Evolutionary conservation across 2,329 filamentous ascomycete genomes (phyloP), one percentile per base, ranked within the genome.

Genomic region (Teratosphaeria viscida): DNA sequence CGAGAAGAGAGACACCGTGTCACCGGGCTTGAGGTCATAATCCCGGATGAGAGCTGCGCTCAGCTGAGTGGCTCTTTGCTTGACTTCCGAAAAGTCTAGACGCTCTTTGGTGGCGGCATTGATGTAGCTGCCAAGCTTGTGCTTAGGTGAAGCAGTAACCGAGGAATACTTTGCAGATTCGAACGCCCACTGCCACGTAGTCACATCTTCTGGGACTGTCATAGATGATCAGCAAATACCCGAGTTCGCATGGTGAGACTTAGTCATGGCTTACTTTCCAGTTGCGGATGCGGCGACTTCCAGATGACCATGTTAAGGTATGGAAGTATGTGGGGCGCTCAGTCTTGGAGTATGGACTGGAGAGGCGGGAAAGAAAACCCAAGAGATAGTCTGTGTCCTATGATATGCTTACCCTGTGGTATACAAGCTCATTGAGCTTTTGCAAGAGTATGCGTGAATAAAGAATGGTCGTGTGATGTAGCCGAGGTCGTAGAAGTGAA

Each of bases 151-250:
- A 5, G 73, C 72, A 16, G 70, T 67, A 26, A 80, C 64, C 0
- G 79, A 79, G 1, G 81, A 83, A 63, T 78, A 77, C n/a, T 64
- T 57, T 10, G 74, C 67, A 0, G 79, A 81, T 63, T 83, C 79
- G 67, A 85, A 84, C 2, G 83, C 75, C 80, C 81, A 86, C 64
- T 82, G 77, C 82, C 82, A 86, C 27, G 82, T 78, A 10, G 82
- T 78, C 5, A 82, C 64, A 59, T 80, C 68, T 43, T 74, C 75
- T 3, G 82, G 81, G 11, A 83, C 82, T 83, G 60, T 6, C 6
- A 26, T 16, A 19, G n/a, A 6, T 2, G 34, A 16, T 23, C 11
- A 34, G 19, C n/a, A n/a, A 4, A n/a, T 32, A n/a, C 3, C 11
- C 5, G 47, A 34, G 52, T 32, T 19, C 11, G 53, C 12, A 57